A percentile compares a stretch with the other conserved stretches of the same genome.
These are phyloP conservation scores for Borealophlyctis nickersoniae DNA, from an alignment of 192 early-diverging fungal species.

Conservation along the genomic window DNA sequence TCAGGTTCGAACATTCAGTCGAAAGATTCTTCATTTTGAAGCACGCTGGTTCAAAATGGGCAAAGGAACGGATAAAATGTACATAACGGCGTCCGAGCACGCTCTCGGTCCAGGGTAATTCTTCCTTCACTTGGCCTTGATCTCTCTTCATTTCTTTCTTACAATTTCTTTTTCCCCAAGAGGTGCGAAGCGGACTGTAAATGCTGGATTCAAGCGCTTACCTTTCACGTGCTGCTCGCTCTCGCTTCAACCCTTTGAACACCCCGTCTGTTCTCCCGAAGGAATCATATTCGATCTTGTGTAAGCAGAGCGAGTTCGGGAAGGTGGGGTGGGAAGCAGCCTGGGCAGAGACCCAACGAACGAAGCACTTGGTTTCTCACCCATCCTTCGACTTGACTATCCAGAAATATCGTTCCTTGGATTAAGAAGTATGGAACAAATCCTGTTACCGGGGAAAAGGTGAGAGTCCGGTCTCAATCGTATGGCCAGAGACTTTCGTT, in stretches of 20 bases:
- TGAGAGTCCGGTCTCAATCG: conserved; percentile 5
- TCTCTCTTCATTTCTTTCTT: not conserved
- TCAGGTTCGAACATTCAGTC: too few species aligned
- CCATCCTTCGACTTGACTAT: conserved; percentile 8
- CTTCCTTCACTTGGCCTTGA: not conserved
- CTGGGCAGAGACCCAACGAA: too few species aligned
- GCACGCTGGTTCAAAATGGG: too few species aligned
- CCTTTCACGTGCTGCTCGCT: conserved; percentile 88
- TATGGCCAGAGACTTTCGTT: not conserved
- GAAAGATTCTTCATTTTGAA: too few species aligned
- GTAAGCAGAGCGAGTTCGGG: conserved; percentile 27
- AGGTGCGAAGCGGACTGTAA: conserved; percentile 50
- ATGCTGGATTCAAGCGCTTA: conserved; percentile 64
- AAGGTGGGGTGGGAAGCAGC: not conserved
- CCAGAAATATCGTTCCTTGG: conserved; percentile 72
- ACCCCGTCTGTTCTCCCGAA: conserved; percentile 80
- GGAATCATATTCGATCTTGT: conserved; percentile 86
- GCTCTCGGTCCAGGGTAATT: conserved; percentile 38
- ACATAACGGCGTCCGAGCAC: conserved; percentile 82
- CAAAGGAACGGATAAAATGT: conserved; percentile 79
- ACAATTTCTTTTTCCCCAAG: conserved; percentile 13
- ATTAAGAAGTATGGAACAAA: conserved; percentile 73
- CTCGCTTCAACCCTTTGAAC: conserved; percentile 82
- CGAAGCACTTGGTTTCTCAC: not conserved
- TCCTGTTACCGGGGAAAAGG: conserved; percentile 71